These are phyloP conservation scores for Kodamaea kaohsiungensis DNA, from an alignment of 805 yeast genomes.

Conservation along the genomic window DNA sequence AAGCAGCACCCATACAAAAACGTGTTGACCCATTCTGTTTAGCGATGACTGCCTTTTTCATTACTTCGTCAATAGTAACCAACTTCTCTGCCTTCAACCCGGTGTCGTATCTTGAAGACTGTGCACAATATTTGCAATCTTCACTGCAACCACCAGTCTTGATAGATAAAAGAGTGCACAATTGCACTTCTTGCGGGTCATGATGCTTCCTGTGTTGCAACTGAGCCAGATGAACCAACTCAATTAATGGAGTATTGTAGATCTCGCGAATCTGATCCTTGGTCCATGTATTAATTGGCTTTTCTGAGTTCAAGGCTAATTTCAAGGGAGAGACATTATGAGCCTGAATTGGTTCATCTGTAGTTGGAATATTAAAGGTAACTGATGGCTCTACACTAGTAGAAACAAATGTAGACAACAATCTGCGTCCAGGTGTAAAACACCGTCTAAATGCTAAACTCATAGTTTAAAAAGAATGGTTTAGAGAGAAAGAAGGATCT, in stretches of 20 bases:
- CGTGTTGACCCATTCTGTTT: constrained; percentile 65
- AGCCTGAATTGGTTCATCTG: neutral
- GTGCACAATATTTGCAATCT: constrained; percentile 77
- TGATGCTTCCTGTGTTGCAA: constrained; percentile 66
- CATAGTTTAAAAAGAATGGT: neutral
- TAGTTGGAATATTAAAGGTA: constrained; percentile 11
- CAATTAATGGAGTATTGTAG: constrained; percentile 62
- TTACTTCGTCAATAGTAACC: constrained; percentile 60
- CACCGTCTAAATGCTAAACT: neutral
- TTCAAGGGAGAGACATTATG: constrained; percentile 8
- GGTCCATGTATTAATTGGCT: constrained; percentile 52
- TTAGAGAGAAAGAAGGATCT: neutral
- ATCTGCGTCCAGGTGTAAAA: neutral
- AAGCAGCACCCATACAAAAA: constrained; percentile 85
- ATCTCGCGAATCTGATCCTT: constrained; percentile 58
- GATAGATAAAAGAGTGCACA: constrained; percentile 64
- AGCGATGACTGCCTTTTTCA: constrained; percentile 63
- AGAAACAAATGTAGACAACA: neutral
- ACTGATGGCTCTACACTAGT: constrained; percentile 9
- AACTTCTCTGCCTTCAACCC: constrained; percentile 70
- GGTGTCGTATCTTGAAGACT: constrained; percentile 66
- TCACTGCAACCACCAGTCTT: constrained; percentile 56
- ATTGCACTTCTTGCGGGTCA: constrained; percentile 64
- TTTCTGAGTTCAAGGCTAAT: constrained; percentile 10
- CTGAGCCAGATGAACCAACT: constrained; percentile 46